Conservation (phyloP, 495 filamentous ascomycete genomes). For the Alectoria sarmentosa region DNA sequence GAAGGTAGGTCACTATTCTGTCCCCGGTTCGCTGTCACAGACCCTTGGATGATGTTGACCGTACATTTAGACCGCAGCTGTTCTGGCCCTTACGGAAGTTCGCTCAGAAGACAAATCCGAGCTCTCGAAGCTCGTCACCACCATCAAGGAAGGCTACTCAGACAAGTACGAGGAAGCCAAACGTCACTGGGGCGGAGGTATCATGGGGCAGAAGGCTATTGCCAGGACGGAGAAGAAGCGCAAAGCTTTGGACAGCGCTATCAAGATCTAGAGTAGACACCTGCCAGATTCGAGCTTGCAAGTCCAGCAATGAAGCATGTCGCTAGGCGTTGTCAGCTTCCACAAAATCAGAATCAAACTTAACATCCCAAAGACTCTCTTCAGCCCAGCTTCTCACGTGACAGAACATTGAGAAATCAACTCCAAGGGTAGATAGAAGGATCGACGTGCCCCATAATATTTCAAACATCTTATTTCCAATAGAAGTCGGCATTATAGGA, state of each 20-base stretch:
- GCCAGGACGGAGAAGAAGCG: slow-evolving; percentile 91
- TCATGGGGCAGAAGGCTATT: slow-evolving; percentile 97
- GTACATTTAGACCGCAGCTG: slow-evolving; percentile 74
- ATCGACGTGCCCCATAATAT: neutral
- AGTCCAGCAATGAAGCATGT: neutral
- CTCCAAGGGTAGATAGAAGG: neutral
- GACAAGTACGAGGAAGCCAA: slow-evolving; percentile 91
- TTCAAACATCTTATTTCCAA: too few species aligned
- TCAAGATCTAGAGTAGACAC: slow-evolving; percentile 72
- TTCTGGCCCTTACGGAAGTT: slow-evolving; percentile 91
- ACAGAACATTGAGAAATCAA: neutral
- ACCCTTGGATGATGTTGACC: slow-evolving; percentile 1
- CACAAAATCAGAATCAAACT: neutral
- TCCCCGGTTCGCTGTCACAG: neutral
- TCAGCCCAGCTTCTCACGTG: neutral
- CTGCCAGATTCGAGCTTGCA: neutral
- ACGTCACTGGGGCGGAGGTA: slow-evolving; percentile 98
- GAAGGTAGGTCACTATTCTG: slow-evolving; percentile 57
- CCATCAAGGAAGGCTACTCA: slow-evolving; percentile 96
- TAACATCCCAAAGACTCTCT: neutral
- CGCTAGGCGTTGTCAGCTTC: neutral
- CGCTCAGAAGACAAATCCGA: slow-evolving; percentile 96
- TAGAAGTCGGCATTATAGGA: neutral
- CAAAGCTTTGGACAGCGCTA: slow-evolving; percentile 83
- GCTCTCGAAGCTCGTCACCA: slow-evolving; percentile 89